Conservation (phyloP, 768 basidiomycete genomes). For the Mycena haematopus region DNA sequence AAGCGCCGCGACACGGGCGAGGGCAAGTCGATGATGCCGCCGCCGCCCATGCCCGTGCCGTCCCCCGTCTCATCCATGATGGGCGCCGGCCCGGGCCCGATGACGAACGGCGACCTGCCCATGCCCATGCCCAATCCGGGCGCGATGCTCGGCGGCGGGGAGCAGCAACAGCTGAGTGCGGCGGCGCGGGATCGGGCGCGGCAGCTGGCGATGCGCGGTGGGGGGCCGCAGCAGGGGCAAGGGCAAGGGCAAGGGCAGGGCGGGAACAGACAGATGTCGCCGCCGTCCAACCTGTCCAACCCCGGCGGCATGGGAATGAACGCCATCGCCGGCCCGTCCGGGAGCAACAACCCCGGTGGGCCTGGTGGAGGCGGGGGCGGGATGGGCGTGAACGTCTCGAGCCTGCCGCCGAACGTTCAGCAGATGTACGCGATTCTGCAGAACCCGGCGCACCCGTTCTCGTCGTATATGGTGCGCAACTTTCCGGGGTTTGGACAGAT, state of each 20-base stretch:
- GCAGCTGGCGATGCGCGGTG: slow-evolving; percentile 31
- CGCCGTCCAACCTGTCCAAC: slow-evolving; percentile 35
- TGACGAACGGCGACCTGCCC: slow-evolving; percentile 36
- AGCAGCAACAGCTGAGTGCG: slow-evolving; percentile 9
- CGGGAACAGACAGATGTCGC: slow-evolving; percentile 50
- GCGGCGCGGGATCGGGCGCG: slow-evolving; percentile 40
- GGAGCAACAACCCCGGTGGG: background rate
- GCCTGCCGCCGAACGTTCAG: slow-evolving; percentile 44
- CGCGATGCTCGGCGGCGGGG: slow-evolving; percentile 9
- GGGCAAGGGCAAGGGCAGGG: slow-evolving; percentile 19
- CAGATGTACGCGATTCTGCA: slow-evolving; percentile 58
- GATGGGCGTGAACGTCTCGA: slow-evolving; percentile 4
- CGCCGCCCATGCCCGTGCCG: slow-evolving; percentile 42
- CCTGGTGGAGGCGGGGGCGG: background rate
- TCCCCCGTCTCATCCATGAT: slow-evolving; percentile 24
- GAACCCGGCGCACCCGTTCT: slow-evolving; percentile 60
- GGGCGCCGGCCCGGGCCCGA: slow-evolving; percentile 34
- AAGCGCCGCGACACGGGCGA: slow-evolving; percentile 80
- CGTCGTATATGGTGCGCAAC: slow-evolving; percentile 58
- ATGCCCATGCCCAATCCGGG: background rate
- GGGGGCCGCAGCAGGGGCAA: slow-evolving; percentile 30
- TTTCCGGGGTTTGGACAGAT: slow-evolving; percentile 61
- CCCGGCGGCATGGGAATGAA: slow-evolving; percentile 17
- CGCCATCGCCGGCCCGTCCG: slow-evolving; percentile 33
- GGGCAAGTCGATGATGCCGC: slow-evolving; percentile 55